Evolutionary conservation across 2,329 filamentous ascomycete genomes (phyloP).

Genomic region (Sarocladiaceae sp.): DNA sequence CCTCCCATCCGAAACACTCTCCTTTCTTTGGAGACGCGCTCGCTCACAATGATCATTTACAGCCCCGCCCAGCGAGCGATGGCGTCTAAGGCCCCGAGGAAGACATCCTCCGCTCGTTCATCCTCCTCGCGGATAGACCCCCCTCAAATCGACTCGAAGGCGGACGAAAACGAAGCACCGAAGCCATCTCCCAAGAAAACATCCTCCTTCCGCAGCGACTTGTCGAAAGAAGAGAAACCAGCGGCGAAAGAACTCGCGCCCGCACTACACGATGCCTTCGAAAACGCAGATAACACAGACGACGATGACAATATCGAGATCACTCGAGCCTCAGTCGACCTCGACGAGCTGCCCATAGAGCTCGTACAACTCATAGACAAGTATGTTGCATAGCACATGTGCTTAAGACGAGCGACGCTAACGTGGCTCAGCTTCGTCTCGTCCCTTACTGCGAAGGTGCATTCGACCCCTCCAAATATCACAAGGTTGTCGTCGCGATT

Average conservation of each 20-base stretch:
- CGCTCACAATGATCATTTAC: constrained; percentile 22
- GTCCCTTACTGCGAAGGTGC: constrained; percentile 78
- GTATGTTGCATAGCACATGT: constrained; percentile 37
- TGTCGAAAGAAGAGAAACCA: background rate
- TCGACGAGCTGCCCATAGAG: constrained; percentile 91
- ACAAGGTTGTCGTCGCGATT: constrained; percentile 81
- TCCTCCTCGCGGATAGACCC: constrained; percentile 20
- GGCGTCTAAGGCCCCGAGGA: constrained; percentile 24
- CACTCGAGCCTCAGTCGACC: constrained; percentile 56
- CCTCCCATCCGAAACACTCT: no score
- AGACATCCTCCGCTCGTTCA: constrained; percentile 24
- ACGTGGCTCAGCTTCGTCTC: constrained; percentile 69
- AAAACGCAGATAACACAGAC: constrained; percentile 34
- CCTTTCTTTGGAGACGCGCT: background rate
- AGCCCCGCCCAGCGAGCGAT: constrained; percentile 23
- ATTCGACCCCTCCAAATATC: constrained; percentile 75
- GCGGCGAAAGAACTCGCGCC: no score
- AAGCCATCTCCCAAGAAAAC: constrained; percentile 25
- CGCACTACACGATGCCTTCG: constrained; percentile 38
- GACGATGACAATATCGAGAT: constrained; percentile 40
- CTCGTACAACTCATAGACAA: constrained; percentile 84
- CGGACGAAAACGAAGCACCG: constrained; percentile 25
- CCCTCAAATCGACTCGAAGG: constrained; percentile 12
- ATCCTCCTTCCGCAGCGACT: background rate
- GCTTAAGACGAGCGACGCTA: constrained; percentile 4